phyloP scores from a whole-genome alignment of 2,329 filamentous ascomycete genomes.

The Zasmidium angulare region DNA sequence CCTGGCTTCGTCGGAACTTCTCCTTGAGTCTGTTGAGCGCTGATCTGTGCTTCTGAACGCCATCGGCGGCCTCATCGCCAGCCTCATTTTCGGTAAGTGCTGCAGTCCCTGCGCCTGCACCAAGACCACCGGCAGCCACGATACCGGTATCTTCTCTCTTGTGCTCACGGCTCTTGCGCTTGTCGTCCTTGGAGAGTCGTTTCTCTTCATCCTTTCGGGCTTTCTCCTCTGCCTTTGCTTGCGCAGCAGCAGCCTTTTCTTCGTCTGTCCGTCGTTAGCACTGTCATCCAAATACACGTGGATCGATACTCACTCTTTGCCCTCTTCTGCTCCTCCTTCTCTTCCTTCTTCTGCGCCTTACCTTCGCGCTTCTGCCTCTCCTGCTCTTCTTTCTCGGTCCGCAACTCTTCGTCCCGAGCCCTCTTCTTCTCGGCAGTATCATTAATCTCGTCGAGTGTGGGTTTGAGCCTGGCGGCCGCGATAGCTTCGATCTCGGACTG shows the following conservation, averaged over 20 bases:
- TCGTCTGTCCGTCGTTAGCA: conserved; percentile 44
- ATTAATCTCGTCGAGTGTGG: conserved; percentile 80
- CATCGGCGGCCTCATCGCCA: conserved; percentile 10
- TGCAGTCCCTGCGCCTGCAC: conserved; percentile 6
- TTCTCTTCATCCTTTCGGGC: conserved; percentile 56
- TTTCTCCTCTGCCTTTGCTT: conserved; percentile 52
- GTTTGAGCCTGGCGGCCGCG: conserved; percentile 73
- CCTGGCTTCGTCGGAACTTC: conserved; percentile 20
- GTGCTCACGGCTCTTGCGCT: conserved; percentile 44
- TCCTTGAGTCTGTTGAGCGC: conserved; percentile 24
- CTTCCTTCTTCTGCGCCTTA: conserved; percentile 50
- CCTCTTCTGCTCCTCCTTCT: conserved; percentile 44
- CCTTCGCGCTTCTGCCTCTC: conserved; percentile 60
- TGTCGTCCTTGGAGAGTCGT: conserved; percentile 50
- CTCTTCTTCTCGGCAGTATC: conserved; percentile 72
- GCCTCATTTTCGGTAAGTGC: conserved; percentile 12
- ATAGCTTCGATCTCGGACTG: conserved; percentile 76
- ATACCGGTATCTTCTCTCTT: conserved; percentile 26
- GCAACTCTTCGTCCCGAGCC: conserved; percentile 63
- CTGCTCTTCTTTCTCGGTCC: conserved; percentile 64
- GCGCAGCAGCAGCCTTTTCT: conserved; percentile 51
- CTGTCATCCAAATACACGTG: no score
- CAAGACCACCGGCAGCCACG: conserved; percentile 16
- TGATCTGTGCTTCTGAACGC: conserved; percentile 21
- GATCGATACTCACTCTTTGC: conserved; percentile 4